Percentiles rank a stretch among this genome's conserved stretches.
Conservation (phyloP, 2,329 filamentous ascomycete genomes). For the Trichocomaceae sp. region DNA sequence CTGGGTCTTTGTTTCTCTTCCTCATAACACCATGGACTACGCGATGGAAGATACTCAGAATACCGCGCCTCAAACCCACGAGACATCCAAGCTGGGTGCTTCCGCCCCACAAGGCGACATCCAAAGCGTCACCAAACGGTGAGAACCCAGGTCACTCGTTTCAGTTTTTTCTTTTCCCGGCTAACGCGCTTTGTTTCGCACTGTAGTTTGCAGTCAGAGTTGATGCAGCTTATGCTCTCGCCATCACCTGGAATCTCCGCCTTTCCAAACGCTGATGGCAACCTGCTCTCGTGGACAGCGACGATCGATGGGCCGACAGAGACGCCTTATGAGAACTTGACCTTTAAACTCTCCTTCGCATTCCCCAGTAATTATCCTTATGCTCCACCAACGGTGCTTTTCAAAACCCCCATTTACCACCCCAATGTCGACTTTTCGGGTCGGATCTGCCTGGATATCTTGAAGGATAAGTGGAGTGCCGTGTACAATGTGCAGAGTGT, state of each 20-base stretch:
- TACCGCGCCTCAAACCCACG: slow-evolving; percentile 55
- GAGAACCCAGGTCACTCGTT: neutral
- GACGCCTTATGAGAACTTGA: slow-evolving; percentile 82
- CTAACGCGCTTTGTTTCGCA: neutral
- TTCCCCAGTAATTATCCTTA: slow-evolving; percentile 95
- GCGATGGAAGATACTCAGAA: slow-evolving; percentile 60
- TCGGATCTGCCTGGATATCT: slow-evolving; percentile 92
- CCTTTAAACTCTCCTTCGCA: slow-evolving; percentile 83
- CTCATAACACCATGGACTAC: slow-evolving; percentile 43
- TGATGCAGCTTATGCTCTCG: slow-evolving; percentile 98
- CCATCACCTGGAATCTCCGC: slow-evolving; percentile 89
- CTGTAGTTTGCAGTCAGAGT: slow-evolving; percentile 81
- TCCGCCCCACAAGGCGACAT: slow-evolving; percentile 56
- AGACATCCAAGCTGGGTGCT: slow-evolving; percentile 55
- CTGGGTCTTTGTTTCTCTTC: neutral
- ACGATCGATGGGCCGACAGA: slow-evolving; percentile 88
- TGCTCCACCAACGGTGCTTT: slow-evolving; percentile 80
- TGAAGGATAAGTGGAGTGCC: slow-evolving; percentile 98
- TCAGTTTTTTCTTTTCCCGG: neutral
- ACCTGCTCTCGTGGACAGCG: slow-evolving; percentile 86
- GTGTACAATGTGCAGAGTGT: slow-evolving; percentile 96
- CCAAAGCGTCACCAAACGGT: slow-evolving; percentile 75
- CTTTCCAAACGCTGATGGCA: slow-evolving; percentile 83
- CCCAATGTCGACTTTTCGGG: slow-evolving; percentile 97
- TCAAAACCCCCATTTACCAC: slow-evolving; percentile 98